phyloP scores from a whole-genome alignment of 2,329 filamentous ascomycete genomes.

The Fusarium nygamai region DNA sequence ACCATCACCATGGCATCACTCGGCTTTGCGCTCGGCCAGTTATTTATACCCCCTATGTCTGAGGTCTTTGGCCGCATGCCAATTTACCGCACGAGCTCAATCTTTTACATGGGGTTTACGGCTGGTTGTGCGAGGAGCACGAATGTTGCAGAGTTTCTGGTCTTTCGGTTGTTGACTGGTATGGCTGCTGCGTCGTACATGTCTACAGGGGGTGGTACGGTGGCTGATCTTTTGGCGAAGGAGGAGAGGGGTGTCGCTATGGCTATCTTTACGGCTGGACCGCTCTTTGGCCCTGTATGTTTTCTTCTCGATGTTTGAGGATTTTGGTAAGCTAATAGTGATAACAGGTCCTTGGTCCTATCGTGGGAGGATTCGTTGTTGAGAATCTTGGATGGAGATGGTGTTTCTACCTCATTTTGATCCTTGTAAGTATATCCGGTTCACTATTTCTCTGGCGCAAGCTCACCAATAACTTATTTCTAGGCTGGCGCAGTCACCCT shows the following conservation, averaged over 20 bases:
- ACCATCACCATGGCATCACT: not conserved
- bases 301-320: accelerated
- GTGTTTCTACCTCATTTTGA: not conserved
- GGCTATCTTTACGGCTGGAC: not conserved
- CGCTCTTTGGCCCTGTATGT: not conserved
- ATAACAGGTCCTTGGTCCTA: not conserved
- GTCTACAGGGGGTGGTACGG: not conserved
- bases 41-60: not conserved
- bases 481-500: not conserved
- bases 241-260: not conserved
- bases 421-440: not conserved
- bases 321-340: accelerated
- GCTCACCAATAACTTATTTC: not conserved
- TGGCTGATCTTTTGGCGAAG: not conserved
- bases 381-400: not conserved
- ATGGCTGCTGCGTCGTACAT: not conserved
- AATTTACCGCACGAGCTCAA: not conserved
- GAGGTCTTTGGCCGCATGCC: not conserved
- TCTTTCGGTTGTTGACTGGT: not conserved
- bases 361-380: not conserved
- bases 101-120: not conserved
- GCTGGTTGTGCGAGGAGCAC: not conserved
- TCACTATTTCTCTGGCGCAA: not conserved
- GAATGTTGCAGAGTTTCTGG: not conserved
- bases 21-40: not conserved